Conservation (phyloP, 306 rosid genomes). For the Citrullus mucosospermus region DNA sequence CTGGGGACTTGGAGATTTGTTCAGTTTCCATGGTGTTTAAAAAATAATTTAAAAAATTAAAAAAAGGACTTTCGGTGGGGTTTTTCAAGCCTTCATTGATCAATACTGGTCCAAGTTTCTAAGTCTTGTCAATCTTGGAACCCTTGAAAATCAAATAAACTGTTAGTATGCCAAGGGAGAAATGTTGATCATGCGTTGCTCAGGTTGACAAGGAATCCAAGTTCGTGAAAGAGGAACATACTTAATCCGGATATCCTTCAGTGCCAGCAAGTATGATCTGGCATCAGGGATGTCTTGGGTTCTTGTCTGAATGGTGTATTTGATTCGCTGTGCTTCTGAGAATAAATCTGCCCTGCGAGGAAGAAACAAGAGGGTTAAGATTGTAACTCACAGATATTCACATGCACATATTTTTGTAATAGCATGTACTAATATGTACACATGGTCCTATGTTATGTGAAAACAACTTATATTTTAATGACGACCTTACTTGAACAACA, state of each 20-base stretch:
- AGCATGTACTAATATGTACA: not conserved
- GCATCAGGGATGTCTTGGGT: conserved; percentile 85
- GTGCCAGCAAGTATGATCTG: conserved; percentile 64
- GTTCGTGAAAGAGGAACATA: conserved; percentile 18
- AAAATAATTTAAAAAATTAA: too few relatives aligned
- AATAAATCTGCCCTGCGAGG: conserved; percentile 55
- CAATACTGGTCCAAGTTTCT: not conserved
- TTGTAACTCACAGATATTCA: not conserved
- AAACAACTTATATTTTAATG: not conserved
- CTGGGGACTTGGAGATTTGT: not conserved
- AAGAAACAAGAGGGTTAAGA: not conserved
- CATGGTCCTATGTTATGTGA: not conserved
- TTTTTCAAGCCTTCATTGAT: not conserved
- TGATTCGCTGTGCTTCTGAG: conserved; percentile 58
- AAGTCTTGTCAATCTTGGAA: not conserved
- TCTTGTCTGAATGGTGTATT: conserved; percentile 30
- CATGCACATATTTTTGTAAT: not conserved
- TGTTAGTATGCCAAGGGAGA: not conserved
- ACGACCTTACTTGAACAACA: too few relatives aligned
- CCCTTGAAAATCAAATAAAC: not conserved
- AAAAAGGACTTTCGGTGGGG: not conserved
- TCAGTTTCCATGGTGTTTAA: too few relatives aligned
- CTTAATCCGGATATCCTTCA: conserved; percentile 76
- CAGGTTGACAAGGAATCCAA: conserved; percentile 13
- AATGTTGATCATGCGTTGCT: not conserved